These are phyloP conservation scores for Hypoxylon fuscum DNA, from an alignment of 495 filamentous ascomycete species.

Conservation along the genomic window DNA sequence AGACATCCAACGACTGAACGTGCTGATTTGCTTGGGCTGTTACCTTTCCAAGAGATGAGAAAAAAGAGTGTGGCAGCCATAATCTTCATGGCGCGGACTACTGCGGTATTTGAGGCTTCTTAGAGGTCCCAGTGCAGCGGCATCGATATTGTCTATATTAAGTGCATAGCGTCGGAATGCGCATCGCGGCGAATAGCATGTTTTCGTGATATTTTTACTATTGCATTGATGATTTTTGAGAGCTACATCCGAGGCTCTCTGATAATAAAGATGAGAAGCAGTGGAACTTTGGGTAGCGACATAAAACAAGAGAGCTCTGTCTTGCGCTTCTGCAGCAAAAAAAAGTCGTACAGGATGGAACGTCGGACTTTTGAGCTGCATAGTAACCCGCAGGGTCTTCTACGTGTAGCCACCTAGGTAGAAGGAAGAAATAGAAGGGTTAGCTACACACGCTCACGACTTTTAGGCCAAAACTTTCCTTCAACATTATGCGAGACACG, in stretches of 20 bases:
- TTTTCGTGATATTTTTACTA: conserved; percentile 23
- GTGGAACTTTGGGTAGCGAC: conserved; percentile 45
- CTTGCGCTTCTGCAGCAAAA: conserved; percentile 21
- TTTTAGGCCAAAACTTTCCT: conserved; percentile 4
- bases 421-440: not conserved
- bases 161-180: conserved; percentile 35
- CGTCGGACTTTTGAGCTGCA: conserved; percentile 39
- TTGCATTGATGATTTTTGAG: conserved; percentile 16
- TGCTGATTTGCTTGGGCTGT: conserved; percentile 9
- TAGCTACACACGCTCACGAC: conserved; percentile 4
- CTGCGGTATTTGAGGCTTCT: conserved; percentile 21
- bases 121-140: conserved; percentile 39
- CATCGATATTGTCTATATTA: conserved; percentile 40
- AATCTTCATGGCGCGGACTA: conserved; percentile 23
- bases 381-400: conserved; percentile 31
- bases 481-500: conserved; percentile 14
- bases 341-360: conserved; percentile 25
- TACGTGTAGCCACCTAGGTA: conserved; percentile 11
- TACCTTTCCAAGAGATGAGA: conserved; percentile 12
- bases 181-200: conserved; percentile 28
- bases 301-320: conserved; percentile 19
- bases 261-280: conserved; percentile 12
- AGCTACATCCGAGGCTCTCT: conserved; percentile 31
- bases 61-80: conserved; percentile 18
- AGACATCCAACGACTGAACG: conserved; percentile 12